Conservation (phyloP, 2,329 filamentous ascomycete genomes). For the Emergomyces pasteurianus region DNA sequence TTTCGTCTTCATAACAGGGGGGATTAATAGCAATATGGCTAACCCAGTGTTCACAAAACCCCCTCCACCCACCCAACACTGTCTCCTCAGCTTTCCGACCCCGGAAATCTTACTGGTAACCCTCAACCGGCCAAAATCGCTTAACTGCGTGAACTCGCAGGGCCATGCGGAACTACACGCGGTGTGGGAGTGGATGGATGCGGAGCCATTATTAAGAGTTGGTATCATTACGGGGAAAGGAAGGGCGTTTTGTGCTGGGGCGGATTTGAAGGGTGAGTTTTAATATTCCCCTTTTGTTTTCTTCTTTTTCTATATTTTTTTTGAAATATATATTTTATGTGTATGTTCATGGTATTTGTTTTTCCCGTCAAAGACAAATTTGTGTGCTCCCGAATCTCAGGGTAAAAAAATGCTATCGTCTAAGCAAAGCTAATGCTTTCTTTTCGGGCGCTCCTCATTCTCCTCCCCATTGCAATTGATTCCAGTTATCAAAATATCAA, state of each 20-base stretch:
- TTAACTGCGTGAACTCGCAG: conserved; percentile 35
- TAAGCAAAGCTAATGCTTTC: not conserved
- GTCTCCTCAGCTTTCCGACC: conserved; percentile 31
- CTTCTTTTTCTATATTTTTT: too few species aligned
- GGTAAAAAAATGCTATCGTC: not conserved
- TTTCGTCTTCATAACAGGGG: too few species aligned
- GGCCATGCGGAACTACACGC: conserved; percentile 32
- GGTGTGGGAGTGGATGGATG: conserved; percentile 36
- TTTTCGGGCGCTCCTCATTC: not conserved
- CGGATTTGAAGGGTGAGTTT: conserved; percentile 31
- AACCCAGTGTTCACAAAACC: conserved; percentile 9
- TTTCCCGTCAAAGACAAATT: too few species aligned
- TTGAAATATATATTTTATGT: too few species aligned
- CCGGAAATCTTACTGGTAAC: conserved; percentile 37
- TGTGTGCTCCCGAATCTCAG: not conserved
- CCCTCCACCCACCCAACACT: conserved; percentile 21
- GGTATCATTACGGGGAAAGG: conserved; percentile 32
- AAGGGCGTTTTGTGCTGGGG: conserved; percentile 34
- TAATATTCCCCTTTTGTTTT: too few species aligned
- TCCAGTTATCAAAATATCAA: too few species aligned
- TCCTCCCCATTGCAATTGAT: too few species aligned
- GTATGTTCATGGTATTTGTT: too few species aligned
- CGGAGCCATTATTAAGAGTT: conserved; percentile 29
- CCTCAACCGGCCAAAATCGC: conserved; percentile 30
- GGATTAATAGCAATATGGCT: not conserved